Base-by-base conservation (phyloP, 2,329 filamentous ascomycete genomes). In the Sporothrix pallida region DNA sequence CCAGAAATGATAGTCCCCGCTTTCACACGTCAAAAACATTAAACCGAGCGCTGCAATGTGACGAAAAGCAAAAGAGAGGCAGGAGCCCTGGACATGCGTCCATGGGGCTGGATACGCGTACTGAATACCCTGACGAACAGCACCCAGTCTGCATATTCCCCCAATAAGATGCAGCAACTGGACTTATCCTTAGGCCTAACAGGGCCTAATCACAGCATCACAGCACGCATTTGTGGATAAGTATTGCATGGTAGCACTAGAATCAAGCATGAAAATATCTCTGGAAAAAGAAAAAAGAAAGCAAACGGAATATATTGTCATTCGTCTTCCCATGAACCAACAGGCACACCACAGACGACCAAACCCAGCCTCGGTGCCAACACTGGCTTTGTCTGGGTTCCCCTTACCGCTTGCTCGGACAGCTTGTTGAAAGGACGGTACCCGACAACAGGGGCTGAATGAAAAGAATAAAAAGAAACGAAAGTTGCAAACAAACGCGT, bases 1-100 rank as follows among this genome's bases (percentile, higher is more conserved):
- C 5, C 42, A 67, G 62, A 48, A 67, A 67, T 48, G 62, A 67
- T 48, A n/a, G 13, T 67, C 62, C 12, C 62, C 42, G 48, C 62
- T 48, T 26, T 48, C 62, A 26, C 62, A 67, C 42, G 12, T 26
- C 58, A 63, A 63, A 63, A 44, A 37, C 31, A 37, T 37, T 37
- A 37, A 37, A 10, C 17, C 58, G 31, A 44, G 17, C 12, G 37
- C 60, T 65, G 60, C 37, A 46, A 65, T 65, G 60, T 46, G 60
- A 65, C 44, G 37, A 46, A 46, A 37, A 37, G 31, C 31, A 37
- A 23, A 65, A n/a, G 37, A 17, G 58, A 63, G 17, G 26, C 23
- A 23, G 10, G 2, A 63, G 37, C 37, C 8, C 37, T 63, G 60
- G 37, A n/a, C 20, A 20, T 44, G 8, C 12, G 17, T 37, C 10